Conservation (phyloP, 2,329 filamentous ascomycete genomes). For the Botrytis galanthina region DNA sequence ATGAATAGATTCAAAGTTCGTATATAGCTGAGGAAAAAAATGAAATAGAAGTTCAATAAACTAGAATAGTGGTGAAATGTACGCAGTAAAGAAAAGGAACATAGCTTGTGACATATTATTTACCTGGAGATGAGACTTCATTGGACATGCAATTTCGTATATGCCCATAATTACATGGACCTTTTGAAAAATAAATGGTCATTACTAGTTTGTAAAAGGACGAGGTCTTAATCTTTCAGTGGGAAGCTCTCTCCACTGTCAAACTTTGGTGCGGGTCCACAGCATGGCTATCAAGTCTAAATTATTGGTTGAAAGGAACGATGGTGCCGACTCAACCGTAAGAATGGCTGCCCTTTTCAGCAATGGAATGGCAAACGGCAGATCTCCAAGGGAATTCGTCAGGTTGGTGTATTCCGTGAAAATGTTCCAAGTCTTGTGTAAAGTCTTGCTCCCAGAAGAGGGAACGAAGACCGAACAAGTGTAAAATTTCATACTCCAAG, state of each 20-base stretch:
- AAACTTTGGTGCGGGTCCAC: not conserved
- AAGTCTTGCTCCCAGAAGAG: not conserved
- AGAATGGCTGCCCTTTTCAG: not conserved
- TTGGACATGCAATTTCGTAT: not conserved
- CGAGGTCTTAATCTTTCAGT: not conserved
- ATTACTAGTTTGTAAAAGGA: not conserved
- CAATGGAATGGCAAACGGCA: not conserved
- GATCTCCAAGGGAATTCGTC: not conserved
- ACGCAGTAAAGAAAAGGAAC: not conserved
- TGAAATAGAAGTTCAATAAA: not conserved
- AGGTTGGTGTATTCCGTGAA: not conserved
- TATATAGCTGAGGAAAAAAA: not conserved
- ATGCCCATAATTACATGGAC: not conserved
- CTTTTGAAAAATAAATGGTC: not conserved
- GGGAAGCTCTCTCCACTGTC: not conserved
- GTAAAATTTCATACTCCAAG: not conserved
- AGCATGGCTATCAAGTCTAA: not conserved
- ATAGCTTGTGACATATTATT: not conserved
- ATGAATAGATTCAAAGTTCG: not conserved
- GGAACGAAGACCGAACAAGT: not conserved
- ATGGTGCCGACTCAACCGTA: not conserved
- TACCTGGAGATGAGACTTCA: not conserved
- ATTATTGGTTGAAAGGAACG: not conserved
- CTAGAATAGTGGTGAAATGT: not conserved
- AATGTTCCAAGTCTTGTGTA: not conserved